These are phyloP conservation scores for Leptographium galeiforme DNA, from an alignment of 2,329 filamentous ascomycete genomes.

Conservation along the genomic window DNA sequence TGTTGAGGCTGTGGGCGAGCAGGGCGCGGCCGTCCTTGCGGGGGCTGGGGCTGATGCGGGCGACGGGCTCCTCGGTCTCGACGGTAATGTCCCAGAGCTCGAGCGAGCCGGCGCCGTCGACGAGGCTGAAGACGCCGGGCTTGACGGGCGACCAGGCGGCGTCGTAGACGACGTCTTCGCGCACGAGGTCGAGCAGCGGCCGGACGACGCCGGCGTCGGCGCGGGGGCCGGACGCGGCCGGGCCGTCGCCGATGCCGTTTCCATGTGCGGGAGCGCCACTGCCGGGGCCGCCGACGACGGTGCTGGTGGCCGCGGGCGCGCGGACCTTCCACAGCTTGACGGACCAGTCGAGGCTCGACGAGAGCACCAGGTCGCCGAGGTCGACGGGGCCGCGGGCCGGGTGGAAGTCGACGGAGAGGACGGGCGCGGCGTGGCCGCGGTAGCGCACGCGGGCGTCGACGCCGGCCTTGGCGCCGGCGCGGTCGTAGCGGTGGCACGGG, in stretches of 20 bases:
- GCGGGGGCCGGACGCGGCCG: conserved; percentile 28
- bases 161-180: conserved; percentile 95
- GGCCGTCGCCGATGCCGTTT: neutral
- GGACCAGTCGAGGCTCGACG: conserved; percentile 90
- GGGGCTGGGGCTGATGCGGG: conserved; percentile 59
- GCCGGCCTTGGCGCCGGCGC: conserved; percentile 90
- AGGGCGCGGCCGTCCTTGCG: conserved; percentile 53
- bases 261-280: no score
- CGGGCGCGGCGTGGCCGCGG: conserved; percentile 78
- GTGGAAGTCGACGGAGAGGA: conserved; percentile 95
- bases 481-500: conserved; percentile 92
- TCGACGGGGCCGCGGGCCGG: conserved; percentile 85
- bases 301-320: conserved; percentile 55
- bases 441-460: conserved; percentile 84
- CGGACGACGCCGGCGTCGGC: conserved; percentile 46
- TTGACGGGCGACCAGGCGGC: conserved; percentile 90
- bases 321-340: conserved; percentile 95
- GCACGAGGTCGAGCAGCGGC: conserved; percentile 77
- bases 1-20: conserved; percentile 80
- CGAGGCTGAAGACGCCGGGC: conserved; percentile 85
- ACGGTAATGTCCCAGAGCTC: conserved; percentile 93
- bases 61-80: conserved; percentile 83
- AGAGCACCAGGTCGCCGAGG: conserved; percentile 83
- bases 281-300: conserved; percentile 35
- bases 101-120: conserved; percentile 82